phyloP scores from a whole-genome alignment of 1,284 basidiomycete species.

The Puccinia sorghi region DNA sequence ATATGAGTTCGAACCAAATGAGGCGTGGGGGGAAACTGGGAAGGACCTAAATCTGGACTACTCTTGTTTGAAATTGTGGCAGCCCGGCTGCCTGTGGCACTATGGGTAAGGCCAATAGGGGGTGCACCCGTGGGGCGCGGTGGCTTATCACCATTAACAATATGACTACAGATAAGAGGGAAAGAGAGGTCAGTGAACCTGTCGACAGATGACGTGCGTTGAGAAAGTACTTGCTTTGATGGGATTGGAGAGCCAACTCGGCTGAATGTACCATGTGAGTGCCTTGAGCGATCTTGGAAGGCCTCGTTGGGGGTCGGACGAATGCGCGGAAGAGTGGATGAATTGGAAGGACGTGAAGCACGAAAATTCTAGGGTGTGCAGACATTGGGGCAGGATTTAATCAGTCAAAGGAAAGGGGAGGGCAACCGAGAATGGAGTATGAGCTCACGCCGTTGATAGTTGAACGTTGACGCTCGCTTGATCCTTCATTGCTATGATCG shows the following conservation, averaged over 20 bases:
- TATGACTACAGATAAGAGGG: not conserved
- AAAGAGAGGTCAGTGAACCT: not conserved
- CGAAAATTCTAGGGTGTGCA: not conserved
- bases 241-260: conserved; percentile 13
- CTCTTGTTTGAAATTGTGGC: conserved; percentile 1
- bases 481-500: not conserved
- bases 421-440: not conserved
- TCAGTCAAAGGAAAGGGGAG: not conserved
- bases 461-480: conserved; percentile 15
- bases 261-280: not conserved
- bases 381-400: not conserved
- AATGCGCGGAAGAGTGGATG: not conserved
- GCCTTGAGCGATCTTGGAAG: not conserved
- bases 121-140: conserved; percentile 13
- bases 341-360: conserved; percentile 15
- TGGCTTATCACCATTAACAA: conserved; percentile 14
- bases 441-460: conserved; percentile 9
- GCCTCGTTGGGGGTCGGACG: not conserved
- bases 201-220: not conserved
- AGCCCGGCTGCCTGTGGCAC: not conserved
- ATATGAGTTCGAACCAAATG: conserved; percentile 65
- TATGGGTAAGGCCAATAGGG: conserved; percentile 32
- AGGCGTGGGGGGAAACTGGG: conserved; percentile 63
- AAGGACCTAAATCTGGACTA: conserved; percentile 60
- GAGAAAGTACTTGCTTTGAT: not conserved